Conservation (phyloP, 2,329 filamentous ascomycete species). For the Fusarium pilosicola region DNA sequence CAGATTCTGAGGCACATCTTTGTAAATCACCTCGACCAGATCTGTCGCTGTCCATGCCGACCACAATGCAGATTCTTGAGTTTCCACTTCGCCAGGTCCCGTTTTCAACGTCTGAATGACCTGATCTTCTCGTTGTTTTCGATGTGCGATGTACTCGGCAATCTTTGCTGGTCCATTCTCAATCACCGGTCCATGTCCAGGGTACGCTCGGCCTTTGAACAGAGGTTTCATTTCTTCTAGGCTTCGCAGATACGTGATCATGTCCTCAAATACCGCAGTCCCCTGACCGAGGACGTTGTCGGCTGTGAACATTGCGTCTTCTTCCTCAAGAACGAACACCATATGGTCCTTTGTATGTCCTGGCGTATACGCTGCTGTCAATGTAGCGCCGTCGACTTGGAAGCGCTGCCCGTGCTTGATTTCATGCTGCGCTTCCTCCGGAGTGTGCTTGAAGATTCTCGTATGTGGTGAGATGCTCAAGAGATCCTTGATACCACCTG, state of each 20-base stretch:
- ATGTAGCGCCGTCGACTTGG: slow-evolving; percentile 67
- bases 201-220: slow-evolving; percentile 79
- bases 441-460: slow-evolving; percentile 73
- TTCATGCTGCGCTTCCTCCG: slow-evolving; percentile 58
- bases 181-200: slow-evolving; percentile 86
- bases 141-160: slow-evolving; percentile 83
- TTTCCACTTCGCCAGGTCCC: slow-evolving; percentile 48
- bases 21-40: slow-evolving; percentile 89
- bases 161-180: slow-evolving; percentile 78
- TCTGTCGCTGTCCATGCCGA: slow-evolving; percentile 76
- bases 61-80: slow-evolving; percentile 31
- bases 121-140: slow-evolving; percentile 81
- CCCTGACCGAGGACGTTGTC: slow-evolving; percentile 91
- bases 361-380: slow-evolving; percentile 69
- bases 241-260: slow-evolving; percentile 73
- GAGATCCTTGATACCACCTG: slow-evolving; percentile 78
- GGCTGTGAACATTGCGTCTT: slow-evolving; percentile 86
- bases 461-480: slow-evolving; percentile 70
- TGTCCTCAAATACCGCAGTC: slow-evolving; percentile 85
- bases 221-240: slow-evolving; percentile 74
- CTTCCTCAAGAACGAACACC: slow-evolving; percentile 78
- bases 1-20: slow-evolving; percentile 78
- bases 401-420: slow-evolving; percentile 65
- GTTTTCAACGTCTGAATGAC: slow-evolving; percentile 70
- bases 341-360: slow-evolving; percentile 87